Evolutionary conservation across 176 grass and related monocot genomes (phyloP).

Genomic region (Alloteropsis semialata): DNA sequence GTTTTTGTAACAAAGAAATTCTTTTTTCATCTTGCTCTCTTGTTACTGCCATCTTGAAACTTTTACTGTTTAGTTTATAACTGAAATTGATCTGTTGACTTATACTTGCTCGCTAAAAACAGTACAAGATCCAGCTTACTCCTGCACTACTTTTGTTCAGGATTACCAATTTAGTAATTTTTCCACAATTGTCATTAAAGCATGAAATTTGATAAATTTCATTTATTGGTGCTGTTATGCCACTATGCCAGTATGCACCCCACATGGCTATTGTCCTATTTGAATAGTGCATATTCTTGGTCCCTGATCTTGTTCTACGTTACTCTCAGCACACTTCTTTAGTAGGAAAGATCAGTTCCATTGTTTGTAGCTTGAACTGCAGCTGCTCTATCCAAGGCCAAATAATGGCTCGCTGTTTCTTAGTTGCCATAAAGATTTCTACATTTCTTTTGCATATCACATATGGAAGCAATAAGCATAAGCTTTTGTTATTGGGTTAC

Average conservation of each 20-base stretch:
- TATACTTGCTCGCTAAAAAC: not conserved
- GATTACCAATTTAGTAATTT: not conserved
- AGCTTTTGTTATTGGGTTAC: not conserved
- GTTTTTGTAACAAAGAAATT: not conserved
- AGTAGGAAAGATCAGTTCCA: not conserved
- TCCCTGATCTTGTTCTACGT: not conserved
- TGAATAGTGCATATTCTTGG: not conserved
- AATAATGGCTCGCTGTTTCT: not conserved
- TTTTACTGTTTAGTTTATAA: not conserved
- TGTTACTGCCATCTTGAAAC: not conserved
- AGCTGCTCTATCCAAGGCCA: not conserved
- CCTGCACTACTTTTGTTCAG: not conserved
- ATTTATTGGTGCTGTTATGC: not conserved
- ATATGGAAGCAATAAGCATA: not conserved
- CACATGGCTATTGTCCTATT: not conserved
- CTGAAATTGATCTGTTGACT: not conserved
- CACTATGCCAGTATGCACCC: too few species aligned
- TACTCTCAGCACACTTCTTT: not conserved
- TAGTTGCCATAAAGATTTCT: conserved; percentile 6
- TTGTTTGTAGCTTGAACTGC: not conserved
- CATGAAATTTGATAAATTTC: not conserved
- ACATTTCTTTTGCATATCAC: not conserved
- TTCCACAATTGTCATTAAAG: not conserved
- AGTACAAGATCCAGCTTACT: not conserved
- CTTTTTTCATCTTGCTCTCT: not conserved